These are phyloP conservation scores for Aspergillus conjunctus DNA, from an alignment of 495 filamentous ascomycete genomes.

Conservation along the genomic window DNA sequence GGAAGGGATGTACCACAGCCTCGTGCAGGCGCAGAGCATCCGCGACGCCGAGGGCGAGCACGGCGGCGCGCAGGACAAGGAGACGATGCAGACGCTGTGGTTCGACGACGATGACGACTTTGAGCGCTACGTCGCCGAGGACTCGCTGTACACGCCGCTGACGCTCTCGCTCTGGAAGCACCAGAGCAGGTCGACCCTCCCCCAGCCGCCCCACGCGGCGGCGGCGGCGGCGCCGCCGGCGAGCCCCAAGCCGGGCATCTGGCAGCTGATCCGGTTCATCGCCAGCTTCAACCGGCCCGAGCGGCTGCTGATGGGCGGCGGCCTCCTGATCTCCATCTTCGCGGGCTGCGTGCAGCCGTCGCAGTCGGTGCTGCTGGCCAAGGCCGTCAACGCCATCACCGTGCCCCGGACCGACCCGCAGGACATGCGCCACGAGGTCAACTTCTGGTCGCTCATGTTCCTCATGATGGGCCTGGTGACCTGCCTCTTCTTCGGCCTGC, in stretches of 20 bases:
- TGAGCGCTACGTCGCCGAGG: constrained; percentile 17
- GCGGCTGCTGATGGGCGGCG: constrained; percentile 69
- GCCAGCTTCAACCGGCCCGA: constrained; percentile 80
- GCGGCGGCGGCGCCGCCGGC: too few species aligned
- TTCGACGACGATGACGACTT: constrained; percentile 19
- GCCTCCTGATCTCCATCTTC: constrained; percentile 78
- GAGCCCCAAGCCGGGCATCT: constrained; percentile 48
- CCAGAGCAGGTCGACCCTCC: constrained; percentile 1
- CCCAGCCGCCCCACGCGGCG: too few species aligned
- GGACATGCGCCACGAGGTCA: constrained; percentile 62
- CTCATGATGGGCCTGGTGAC: constrained; percentile 81
- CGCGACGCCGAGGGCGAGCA: constrained; percentile 20
- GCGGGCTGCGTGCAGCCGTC: constrained; percentile 81
- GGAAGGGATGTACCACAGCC: constrained; percentile 66
- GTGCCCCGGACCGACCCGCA: constrained; percentile 46
- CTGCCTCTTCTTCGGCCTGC: constrained; percentile 65
- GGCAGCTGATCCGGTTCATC: constrained; percentile 81
- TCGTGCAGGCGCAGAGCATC: constrained; percentile 80
- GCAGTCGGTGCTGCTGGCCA: constrained; percentile 91
- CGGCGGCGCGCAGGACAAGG: constrained; percentile 4
- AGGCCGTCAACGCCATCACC: constrained; percentile 71
- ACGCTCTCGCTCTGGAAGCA: neutral
- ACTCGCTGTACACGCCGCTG: constrained; percentile 22
- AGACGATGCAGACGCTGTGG: constrained; percentile 17
- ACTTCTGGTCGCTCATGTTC: constrained; percentile 95